These are phyloP conservation scores for Lactifluus rugatus DNA, from an alignment of 768 basidiomycete genomes.

Conservation along the genomic window DNA sequence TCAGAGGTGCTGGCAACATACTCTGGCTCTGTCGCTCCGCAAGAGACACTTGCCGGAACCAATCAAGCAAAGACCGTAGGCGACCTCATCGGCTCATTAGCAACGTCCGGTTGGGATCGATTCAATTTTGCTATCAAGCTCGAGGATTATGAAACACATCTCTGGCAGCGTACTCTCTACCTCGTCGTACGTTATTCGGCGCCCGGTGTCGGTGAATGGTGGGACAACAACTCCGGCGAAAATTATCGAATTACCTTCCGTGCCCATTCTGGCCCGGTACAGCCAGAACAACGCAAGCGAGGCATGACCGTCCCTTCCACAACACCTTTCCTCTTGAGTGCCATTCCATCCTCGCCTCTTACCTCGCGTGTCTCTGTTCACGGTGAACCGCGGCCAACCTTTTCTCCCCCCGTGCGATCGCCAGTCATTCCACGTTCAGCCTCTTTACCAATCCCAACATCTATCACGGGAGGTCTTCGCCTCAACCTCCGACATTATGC, in stretches of 20 bases:
- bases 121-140: slow-evolving; percentile 52
- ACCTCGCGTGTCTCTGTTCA: background rate
- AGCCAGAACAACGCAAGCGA: slow-evolving; percentile 14
- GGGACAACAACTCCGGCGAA: slow-evolving; percentile 79
- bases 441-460: slow-evolving; percentile 9
- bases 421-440: slow-evolving; percentile 6
- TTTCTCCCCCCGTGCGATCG: slow-evolving; percentile 2
- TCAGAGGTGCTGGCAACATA: slow-evolving; percentile 59
- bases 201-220: slow-evolving; percentile 60
- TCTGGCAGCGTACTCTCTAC: slow-evolving; percentile 46
- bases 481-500: slow-evolving; percentile 19
- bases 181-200: slow-evolving; percentile 47
- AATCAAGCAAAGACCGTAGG: slow-evolving; percentile 26
- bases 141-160: slow-evolving; percentile 51
- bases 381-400: slow-evolving; percentile 8
- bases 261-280: slow-evolving; percentile 12
- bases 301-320: background rate
- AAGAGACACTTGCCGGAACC: slow-evolving; percentile 22
- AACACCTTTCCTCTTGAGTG: slow-evolving; percentile 11
- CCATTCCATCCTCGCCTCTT: slow-evolving; percentile 1
- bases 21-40: slow-evolving; percentile 33
- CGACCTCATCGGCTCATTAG: slow-evolving; percentile 31
- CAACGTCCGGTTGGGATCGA: slow-evolving; percentile 25
- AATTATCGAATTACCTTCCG: slow-evolving; percentile 76
- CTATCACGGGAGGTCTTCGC: background rate